Base-by-base conservation (phyloP, 2,329 filamentous ascomycete genomes). In the Zymoseptoria crescenta region DNA sequence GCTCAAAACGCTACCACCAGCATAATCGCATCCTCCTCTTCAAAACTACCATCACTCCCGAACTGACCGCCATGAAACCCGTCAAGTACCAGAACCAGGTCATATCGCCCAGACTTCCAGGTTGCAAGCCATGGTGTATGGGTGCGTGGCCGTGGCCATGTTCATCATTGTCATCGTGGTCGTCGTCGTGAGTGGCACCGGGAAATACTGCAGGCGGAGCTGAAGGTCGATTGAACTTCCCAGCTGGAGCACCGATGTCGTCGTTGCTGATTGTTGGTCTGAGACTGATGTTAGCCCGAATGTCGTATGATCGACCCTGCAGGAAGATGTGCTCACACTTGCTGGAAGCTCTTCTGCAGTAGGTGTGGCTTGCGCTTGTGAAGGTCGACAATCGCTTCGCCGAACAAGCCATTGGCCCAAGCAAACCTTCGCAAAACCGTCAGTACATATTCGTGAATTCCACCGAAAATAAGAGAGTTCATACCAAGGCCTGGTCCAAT, bases 381-480 rank as follows among this genome's bases (percentile, higher is more conserved):
- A 50, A 80, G 63, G 57, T 79, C 74, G 49, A 80, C 56, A 20
- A 80, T 74, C 75, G 77, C 76, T 66, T 79, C 76, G 16, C 77
- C 78, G 66, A 79, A 80, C 41, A 80, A 63, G 1, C 78, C 78
- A 62, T 80, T 80, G 48, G 77, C 78, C 78, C 78, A 80, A 6
- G 73, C 74, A 60, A 74, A 80, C 72, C 71, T 73, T 24, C 24
- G 24, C 4, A 24, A 4, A 24, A 4, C 24, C 24, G 24, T 24
- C 24, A 24, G 24, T 24, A 24, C 24, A 24, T 24, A 24, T 24
- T 24, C 24, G 4, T 24, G 24, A 24, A 24, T 24, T 24, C 24
- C 24, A 24, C 4, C 24, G 24, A 24, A 4, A 24, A 21, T 30
- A 57, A 30, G 54, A 41, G n/a, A 13, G 8, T 13, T 59, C 63